phyloP scores from a whole-genome alignment of 495 filamentous ascomycete genomes.

The Xylaria intraflava region DNA sequence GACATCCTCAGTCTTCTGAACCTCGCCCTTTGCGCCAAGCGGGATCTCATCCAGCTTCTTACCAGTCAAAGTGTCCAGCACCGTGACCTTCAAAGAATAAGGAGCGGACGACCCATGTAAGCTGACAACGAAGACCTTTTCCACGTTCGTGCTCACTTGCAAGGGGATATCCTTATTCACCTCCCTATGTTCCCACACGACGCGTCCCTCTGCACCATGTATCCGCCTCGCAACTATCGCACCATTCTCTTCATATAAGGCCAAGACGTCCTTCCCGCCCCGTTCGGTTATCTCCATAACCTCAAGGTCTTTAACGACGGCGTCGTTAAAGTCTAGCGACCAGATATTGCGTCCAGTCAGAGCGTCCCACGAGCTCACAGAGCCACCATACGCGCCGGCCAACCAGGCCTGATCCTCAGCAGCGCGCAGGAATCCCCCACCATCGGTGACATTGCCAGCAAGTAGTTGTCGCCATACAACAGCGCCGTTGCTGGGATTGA shows the following conservation, averaged over 20 bases:
- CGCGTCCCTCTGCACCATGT: slow-evolving; percentile 62
- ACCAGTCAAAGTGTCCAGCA: slow-evolving; percentile 65
- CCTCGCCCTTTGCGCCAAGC: slow-evolving; percentile 66
- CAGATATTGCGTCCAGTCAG: slow-evolving; percentile 73
- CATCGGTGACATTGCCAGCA: slow-evolving; percentile 25
- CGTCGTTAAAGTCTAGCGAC: slow-evolving; percentile 51
- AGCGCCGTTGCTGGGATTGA: slow-evolving; percentile 79
- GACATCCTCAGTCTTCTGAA: slow-evolving; percentile 59
- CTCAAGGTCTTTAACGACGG: slow-evolving; percentile 67
- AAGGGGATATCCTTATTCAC: slow-evolving; percentile 63
- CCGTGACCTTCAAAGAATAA: slow-evolving; percentile 66
- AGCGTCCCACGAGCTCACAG: slow-evolving; percentile 77
- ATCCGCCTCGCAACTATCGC: slow-evolving; percentile 60
- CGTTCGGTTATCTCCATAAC: slow-evolving; percentile 64
- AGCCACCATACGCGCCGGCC: slow-evolving; percentile 58
- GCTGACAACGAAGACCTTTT: slow-evolving; percentile 69
- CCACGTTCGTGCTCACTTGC: slow-evolving; percentile 69
- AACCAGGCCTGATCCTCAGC: slow-evolving; percentile 68
- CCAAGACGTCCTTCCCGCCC: slow-evolving; percentile 61
- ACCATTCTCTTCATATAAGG: slow-evolving; percentile 55
- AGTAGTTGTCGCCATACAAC: slow-evolving; percentile 82
- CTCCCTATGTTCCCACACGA: slow-evolving; percentile 71
- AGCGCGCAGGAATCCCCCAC: slow-evolving; percentile 56
- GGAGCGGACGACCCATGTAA: slow-evolving; percentile 61
- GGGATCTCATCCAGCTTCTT: slow-evolving; percentile 56